These are phyloP conservation scores for Pseudozyma thailandica DNA, from an alignment of 1,284 basidiomycete species.

Conservation along the genomic window DNA sequence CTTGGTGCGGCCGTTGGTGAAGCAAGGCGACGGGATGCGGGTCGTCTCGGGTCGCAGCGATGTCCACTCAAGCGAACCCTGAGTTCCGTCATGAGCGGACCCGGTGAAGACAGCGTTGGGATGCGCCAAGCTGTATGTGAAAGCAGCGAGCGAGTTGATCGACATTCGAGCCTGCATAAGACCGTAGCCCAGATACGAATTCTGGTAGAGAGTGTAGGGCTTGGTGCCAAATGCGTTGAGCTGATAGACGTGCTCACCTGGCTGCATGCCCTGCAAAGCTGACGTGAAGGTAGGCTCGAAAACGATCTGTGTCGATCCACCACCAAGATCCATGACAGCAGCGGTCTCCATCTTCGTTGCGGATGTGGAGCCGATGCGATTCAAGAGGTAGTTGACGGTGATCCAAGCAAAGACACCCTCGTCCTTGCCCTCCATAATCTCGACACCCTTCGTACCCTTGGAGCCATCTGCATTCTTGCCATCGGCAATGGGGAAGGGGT, in stretches of 20 bases:
- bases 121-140: constrained; percentile 75
- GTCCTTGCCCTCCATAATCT: constrained; percentile 90
- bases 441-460: constrained; percentile 51
- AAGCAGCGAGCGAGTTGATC: constrained; percentile 89
- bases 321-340: constrained; percentile 94
- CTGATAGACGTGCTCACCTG: constrained; percentile 94
- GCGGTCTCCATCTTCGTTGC: constrained; percentile 71
- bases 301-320: constrained; percentile 96
- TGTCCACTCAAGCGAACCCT: constrained; percentile 47
- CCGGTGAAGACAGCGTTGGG: constrained; percentile 56
- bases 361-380: constrained; percentile 69
- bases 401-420: constrained; percentile 97
- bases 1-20: constrained; percentile 77
- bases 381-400: constrained; percentile 84
- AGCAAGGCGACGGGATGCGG: constrained; percentile 80
- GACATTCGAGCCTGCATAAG: constrained; percentile 87
- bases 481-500: constrained; percentile 75
- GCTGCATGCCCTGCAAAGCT: constrained; percentile 73
- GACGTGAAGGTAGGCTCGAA: constrained; percentile 79
- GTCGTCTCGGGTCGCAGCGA: constrained; percentile 66
- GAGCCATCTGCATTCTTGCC: constrained; percentile 35
- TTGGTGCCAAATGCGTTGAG: constrained; percentile 70
- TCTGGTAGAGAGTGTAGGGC: constrained; percentile 65
- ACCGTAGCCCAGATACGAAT: constrained; percentile 82
- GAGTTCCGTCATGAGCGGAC: constrained; percentile 25